Evolutionary conservation across 2,329 filamentous ascomycete species (phyloP), one percentile per base, ranked within the genome.

Genomic region (Phyllosticta citribraziliensis): DNA sequence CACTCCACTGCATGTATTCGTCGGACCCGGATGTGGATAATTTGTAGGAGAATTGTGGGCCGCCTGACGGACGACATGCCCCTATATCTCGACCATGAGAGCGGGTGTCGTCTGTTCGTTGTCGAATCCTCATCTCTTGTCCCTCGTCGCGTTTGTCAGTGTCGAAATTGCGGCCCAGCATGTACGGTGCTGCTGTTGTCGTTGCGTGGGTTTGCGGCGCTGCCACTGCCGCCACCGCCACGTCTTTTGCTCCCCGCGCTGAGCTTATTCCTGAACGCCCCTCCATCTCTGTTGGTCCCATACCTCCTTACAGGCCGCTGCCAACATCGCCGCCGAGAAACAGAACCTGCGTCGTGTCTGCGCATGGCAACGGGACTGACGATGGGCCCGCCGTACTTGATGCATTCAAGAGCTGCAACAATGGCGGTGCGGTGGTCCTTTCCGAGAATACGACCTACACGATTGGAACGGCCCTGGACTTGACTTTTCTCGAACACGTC

Each of bases 401-500:
- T 1, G 83, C 84, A 0, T 72, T 87, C 60, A 73, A 84, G 53
- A 67, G 77, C 62, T 88, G 85, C 72, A 88, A 87, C 66, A 73
- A 84, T 63, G 84, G 84, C 11, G 85, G 85, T 8, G 82, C 81
- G 12, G 80, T 87, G 5, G 75, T 87, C 1, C 82, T 88, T 55
- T 75, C 79, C 2, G 73, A 75, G 19, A 80, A 82, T 30, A 74
- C 77, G 62, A 78, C 76, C 3, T 89, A 88, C 68, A 82, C 78
- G 1, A 80, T 89, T 63, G 84, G 80, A 14, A 87, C 83, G 0
- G 83, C 85, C 0, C 69, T 89, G 35, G 83, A 89, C 66, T 71
- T 88, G 65, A 87, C 83, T 0, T 87, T 86, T 69, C 73, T 88
- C 19, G 76, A 83, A 52, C 76, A 82, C 64, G 78, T 89, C 30